phyloP scores from a whole-genome alignment of 1,284 basidiomycete species.

The Austroboletus novae-zelandiae region DNA sequence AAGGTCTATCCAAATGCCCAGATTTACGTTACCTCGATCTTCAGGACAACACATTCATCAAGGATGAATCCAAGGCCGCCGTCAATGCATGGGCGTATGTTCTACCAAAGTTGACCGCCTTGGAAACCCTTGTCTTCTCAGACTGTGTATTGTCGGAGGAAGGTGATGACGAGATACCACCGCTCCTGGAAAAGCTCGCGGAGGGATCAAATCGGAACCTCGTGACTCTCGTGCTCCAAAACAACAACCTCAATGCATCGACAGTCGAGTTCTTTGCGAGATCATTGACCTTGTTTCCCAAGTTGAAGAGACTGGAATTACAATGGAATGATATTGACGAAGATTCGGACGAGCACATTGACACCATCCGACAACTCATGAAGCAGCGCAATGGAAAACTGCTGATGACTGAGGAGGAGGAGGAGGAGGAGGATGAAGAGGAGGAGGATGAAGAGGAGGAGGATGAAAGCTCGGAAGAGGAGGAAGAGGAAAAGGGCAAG shows the following conservation, averaged over 20 bases:
- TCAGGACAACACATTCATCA: constrained; percentile 94
- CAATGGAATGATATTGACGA: constrained; percentile 88
- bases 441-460: constrained; percentile 48
- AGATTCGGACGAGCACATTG: constrained; percentile 69
- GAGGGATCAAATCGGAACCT: constrained; percentile 76
- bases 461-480: constrained; percentile 43
- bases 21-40: constrained; percentile 82
- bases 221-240: constrained; percentile 79
- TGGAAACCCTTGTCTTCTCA: constrained; percentile 83
- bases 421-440: constrained; percentile 48
- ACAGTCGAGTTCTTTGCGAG: constrained; percentile 68
- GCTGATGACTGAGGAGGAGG: constrained; percentile 64
- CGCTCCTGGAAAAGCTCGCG: constrained; percentile 62
- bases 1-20: constrained; percentile 71
- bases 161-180: constrained; percentile 63
- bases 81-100: constrained; percentile 72
- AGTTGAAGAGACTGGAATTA: constrained; percentile 70
- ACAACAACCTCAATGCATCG: constrained; percentile 81
- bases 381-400: constrained; percentile 67
- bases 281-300: constrained; percentile 60
- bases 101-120: constrained; percentile 67
- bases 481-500: constrained; percentile 37
- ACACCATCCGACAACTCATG: constrained; percentile 60
- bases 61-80: constrained; percentile 56
- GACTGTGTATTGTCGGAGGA: constrained; percentile 84